Conservation (phyloP, 2,329 filamentous ascomycete genomes). For the Byssoonygena ceratinophila region DNA sequence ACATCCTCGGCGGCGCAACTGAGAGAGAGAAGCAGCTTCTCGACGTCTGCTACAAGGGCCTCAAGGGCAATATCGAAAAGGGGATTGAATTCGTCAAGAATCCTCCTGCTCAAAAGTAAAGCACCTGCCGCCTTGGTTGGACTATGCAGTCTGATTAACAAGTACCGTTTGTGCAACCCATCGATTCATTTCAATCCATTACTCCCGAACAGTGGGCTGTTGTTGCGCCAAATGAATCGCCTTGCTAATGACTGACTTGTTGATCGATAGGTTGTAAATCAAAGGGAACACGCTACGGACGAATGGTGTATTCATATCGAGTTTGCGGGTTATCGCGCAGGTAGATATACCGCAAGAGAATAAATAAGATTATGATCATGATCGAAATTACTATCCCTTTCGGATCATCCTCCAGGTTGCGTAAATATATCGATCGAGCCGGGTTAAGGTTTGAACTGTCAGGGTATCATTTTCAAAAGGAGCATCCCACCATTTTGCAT, state of each 20-base stretch:
- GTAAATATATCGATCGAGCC: background rate
- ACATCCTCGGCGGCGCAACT: constrained; percentile 66
- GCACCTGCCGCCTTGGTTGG: constrained; percentile 10
- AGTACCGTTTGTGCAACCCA: constrained; percentile 13
- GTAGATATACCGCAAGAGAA: constrained; percentile 7
- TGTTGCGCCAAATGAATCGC: constrained; percentile 7
- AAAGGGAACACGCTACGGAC: constrained; percentile 1
- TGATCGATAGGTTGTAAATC: constrained; percentile 12
- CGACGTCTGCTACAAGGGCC: constrained; percentile 60
- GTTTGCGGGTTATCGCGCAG: constrained; percentile 1
- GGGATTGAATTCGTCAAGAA: constrained; percentile 81
- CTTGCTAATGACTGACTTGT: constrained; percentile 8
- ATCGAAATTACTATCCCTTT: background rate
- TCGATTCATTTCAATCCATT: constrained; percentile 1
- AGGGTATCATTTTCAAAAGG: background rate
- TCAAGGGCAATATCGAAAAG: constrained; percentile 90
- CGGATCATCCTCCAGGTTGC: background rate
- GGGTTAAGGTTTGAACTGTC: background rate
- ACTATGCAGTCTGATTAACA: constrained; percentile 6
- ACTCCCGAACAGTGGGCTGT: background rate
- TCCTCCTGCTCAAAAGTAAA: constrained; percentile 71
- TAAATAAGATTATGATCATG: constrained; percentile 8
- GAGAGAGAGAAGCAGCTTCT: constrained; percentile 85
- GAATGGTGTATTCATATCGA: constrained; percentile 5
- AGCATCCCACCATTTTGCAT: background rate